A percentile compares a stretch with the other conserved stretches of the same genome.
These are phyloP conservation scores for Pharus latifolius DNA, from an alignment of 176 grass and related monocot genomes.

Conservation along the genomic window DNA sequence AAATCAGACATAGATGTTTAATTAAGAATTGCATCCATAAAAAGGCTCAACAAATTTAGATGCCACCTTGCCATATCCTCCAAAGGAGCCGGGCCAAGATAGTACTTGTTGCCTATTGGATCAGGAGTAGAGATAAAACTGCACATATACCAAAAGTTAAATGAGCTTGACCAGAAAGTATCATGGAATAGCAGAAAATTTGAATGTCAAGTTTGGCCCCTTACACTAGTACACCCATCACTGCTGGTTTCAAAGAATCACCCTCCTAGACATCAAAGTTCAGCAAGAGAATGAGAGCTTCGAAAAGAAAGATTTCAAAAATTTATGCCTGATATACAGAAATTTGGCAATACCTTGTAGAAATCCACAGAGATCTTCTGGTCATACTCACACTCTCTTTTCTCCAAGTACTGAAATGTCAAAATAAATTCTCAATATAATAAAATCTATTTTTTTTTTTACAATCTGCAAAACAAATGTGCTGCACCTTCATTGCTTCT, in stretches of 20 bases:
- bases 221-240: conserved; percentile 69
- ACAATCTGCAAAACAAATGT: not conserved
- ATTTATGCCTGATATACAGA: not conserved
- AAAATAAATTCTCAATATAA: not conserved
- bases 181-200: not conserved
- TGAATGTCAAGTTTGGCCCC: not conserved
- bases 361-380: conserved; percentile 67
- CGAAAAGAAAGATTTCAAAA: not conserved
- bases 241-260: conserved; percentile 40
- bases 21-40: not conserved
- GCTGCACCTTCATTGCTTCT: conserved; percentile 67
- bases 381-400: conserved; percentile 92
- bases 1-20: not conserved
- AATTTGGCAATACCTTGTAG: conserved; percentile 44
- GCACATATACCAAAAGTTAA: not conserved
- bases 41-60: not conserved
- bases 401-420: conserved; percentile 72
- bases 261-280: conserved; percentile 45
- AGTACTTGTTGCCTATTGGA: conserved; percentile 72
- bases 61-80: conserved; percentile 73
- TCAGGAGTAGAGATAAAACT: conserved; percentile 82
- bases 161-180: conserved; percentile 3
- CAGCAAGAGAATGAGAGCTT: not conserved
- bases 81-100: conserved; percentile 79
- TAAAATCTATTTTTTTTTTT: not conserved